Conservation (phyloP, 179 eudicot species). For the Beta lomatogona region DNA sequence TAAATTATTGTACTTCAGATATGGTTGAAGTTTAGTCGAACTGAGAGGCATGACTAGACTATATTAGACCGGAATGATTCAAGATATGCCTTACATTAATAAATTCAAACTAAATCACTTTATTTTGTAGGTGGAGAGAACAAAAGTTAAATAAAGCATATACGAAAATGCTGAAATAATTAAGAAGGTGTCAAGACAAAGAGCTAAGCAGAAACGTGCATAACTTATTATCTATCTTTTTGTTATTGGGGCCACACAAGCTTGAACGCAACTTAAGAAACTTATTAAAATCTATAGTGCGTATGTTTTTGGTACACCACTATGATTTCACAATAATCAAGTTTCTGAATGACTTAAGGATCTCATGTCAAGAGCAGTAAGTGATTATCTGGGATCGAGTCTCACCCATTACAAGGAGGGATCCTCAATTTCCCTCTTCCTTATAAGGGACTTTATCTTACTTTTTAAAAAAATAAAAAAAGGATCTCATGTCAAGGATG, state of each 20-base stretch:
- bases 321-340: background rate
- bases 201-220: conserved; percentile 13
- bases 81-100: background rate
- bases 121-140: background rate
- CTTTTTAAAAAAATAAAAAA: too few relatives aligned
- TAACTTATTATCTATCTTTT: background rate
- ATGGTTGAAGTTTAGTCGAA: too few relatives aligned
- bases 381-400: too few relatives aligned
- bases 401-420: too few relatives aligned
- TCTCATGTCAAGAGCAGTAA: conserved; percentile 21
- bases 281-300: conserved; percentile 15
- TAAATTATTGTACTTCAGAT: too few relatives aligned
- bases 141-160: background rate
- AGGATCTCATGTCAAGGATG: conserved; percentile 19
- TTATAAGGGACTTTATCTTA: too few relatives aligned
- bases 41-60: too few relatives aligned
- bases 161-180: background rate
- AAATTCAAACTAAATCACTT: too few relatives aligned
- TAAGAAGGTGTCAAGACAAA: background rate
- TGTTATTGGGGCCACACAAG: conserved; percentile 3
- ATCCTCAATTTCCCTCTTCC: too few relatives aligned
- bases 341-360: too few relatives aligned
- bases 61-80: background rate
- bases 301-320: conserved; percentile 23
- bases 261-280: conserved; percentile 23